Evolutionary conservation across 306 rosid species (phyloP), one percentile per base, ranked within the genome.

Genomic region (Oemleria cerasiformis): DNA sequence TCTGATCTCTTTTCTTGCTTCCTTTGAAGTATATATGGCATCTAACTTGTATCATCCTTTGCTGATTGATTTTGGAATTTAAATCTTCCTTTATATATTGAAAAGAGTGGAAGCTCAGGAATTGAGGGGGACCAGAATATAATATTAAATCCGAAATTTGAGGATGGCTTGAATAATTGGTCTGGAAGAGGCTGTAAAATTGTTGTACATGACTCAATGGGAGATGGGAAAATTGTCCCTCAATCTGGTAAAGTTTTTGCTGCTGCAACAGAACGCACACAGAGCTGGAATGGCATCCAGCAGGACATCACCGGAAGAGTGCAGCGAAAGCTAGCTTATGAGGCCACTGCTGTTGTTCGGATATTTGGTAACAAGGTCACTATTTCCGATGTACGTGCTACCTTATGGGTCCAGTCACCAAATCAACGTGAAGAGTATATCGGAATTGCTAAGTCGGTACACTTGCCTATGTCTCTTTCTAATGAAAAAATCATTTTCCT

Each of bases 121-220:
- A 71, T 68, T 45, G 78, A 64, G 7, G 88, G 81, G 44, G 88
- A 83, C 44, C 90, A 79, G 59, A 86, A 84, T 75, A 73, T 91
- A 70, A 84, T 84, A 66, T 67, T 83, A 34, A 94, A 94, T 70
- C 96, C 97, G 0, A 67, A 21, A 68, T 94, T 94, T 78, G 92
- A 94, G 59, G 88, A 89, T 87, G 96, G 90, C 69, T 76, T 87
- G 67, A 91, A 85, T 74, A 89, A 83, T 79, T 91, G 97, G 98
- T 80, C 92, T 15, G 96, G 96, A 82, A 87, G 97, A 87, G 95
- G 97, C 71, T 91, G 98, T 86, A 87, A 94, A 85, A 82, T 94
- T 81, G 87, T 71, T 34, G 21, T 91, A 54, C 92, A 87, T 15
- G 89, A 85, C 39, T 89, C 90, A n/a, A 82, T 87, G 81, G 97